phyloP scores from a whole-genome alignment of 1,139 yeast genomes.

The Candida neerlandica region DNA sequence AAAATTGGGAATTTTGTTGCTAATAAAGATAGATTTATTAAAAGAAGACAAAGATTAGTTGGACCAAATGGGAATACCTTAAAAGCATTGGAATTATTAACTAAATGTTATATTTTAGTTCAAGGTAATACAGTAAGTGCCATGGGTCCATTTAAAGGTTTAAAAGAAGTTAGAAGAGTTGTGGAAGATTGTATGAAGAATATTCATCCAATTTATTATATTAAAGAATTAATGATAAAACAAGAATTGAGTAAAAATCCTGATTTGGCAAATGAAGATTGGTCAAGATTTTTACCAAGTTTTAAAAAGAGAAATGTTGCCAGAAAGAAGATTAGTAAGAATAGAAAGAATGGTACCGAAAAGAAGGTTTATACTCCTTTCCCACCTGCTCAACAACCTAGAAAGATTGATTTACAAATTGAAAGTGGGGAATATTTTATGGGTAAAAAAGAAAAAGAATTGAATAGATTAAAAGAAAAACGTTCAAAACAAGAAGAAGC shows the following conservation, averaged over 20 bases:
- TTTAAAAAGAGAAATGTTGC: slow-evolving; percentile 96
- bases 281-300: slow-evolving; percentile 96
- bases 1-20: slow-evolving; percentile 89
- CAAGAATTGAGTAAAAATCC: slow-evolving; percentile 94
- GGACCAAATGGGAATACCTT: slow-evolving; percentile 98
- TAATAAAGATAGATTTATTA: slow-evolving; percentile 90
- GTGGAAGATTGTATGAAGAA: slow-evolving; percentile 98
- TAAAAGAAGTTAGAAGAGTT: slow-evolving; percentile 88
- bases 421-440: slow-evolving; percentile 98
- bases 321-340: slow-evolving; percentile 86
- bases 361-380: slow-evolving; percentile 96
- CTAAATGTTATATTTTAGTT: slow-evolving; percentile 91
- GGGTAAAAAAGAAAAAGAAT: slow-evolving; percentile 79
- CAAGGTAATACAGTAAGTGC: slow-evolving; percentile 98
- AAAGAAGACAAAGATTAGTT: slow-evolving; percentile 92
- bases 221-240: slow-evolving; percentile 96
- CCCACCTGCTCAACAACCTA: slow-evolving; percentile 97
- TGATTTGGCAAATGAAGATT: slow-evolving; percentile 91
- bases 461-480: slow-evolving; percentile 73
- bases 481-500: slow-evolving; percentile 75
- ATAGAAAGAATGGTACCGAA: slow-evolving; percentile 54
- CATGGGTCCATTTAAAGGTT: slow-evolving; percentile 95
- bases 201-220: slow-evolving; percentile 94
- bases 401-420: slow-evolving; percentile 95
- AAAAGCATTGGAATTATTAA: slow-evolving; percentile 89